Evolutionary conservation across 371 early-diverging fungal genomes (phyloP).

Genomic region (Saksenaea vasiformis): DNA sequence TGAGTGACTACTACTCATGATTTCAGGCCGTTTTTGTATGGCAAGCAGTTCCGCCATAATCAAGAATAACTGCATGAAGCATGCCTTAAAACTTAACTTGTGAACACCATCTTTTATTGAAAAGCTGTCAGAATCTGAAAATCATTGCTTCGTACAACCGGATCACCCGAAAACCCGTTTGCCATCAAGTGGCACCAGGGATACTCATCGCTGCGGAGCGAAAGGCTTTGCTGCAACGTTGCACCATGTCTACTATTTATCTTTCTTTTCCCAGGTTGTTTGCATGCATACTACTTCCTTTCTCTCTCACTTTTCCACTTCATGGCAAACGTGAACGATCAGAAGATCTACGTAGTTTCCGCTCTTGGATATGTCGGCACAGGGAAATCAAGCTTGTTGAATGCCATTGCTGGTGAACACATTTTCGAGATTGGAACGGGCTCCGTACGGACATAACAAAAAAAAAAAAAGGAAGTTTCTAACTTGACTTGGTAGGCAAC

Average conservation of each 20-base stretch:
- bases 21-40: no score
- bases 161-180: no score
- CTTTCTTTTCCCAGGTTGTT: neutral
- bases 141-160: no score
- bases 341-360: conserved; percentile 37
- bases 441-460: conserved; percentile 20
- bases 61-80: no score
- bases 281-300: neutral
- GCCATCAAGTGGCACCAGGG: no score
- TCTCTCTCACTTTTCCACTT: neutral
- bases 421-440: conserved; percentile 43
- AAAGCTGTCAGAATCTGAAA: no score
- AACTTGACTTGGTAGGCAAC: conserved; percentile 24
- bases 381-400: conserved; percentile 52
- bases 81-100: no score
- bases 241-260: neutral
- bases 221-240: neutral
- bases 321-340: conserved; percentile 13
- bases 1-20: no score
- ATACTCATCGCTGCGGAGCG: neutral
- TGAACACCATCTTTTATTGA: no score
- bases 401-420: conserved; percentile 47
- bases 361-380: conserved; percentile 47
- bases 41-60: no score
- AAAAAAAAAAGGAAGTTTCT: neutral